Conservation (phyloP, 352 stramenopile species). For the Phytophthora colocasiae region DNA sequence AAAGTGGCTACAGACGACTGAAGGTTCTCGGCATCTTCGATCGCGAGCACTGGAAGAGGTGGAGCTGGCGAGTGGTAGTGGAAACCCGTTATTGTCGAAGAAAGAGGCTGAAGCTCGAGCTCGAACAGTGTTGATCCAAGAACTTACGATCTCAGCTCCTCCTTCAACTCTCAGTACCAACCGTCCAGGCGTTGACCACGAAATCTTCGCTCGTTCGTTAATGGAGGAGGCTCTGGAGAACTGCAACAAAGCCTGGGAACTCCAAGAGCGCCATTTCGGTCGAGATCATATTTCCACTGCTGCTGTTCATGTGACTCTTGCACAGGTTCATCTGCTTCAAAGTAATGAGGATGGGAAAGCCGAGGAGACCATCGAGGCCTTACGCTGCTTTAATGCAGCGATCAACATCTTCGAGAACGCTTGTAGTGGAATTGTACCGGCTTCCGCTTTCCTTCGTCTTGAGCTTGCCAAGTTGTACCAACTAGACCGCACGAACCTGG, state of each 20-base stretch:
- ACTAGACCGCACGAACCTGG: slow-evolving; percentile 30
- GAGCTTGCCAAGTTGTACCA: slow-evolving; percentile 67
- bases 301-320: slow-evolving; percentile 56
- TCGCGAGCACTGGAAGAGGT: slow-evolving; percentile 49
- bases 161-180: slow-evolving; percentile 14
- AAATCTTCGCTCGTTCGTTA: slow-evolving; percentile 33
- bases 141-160: slow-evolving; percentile 40
- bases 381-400: slow-evolving; percentile 54
- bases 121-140: slow-evolving; percentile 44
- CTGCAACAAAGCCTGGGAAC: slow-evolving; percentile 67
- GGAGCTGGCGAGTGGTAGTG: slow-evolving; percentile 30
- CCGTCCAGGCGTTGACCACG: slow-evolving; percentile 12
- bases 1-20: slow-evolving; percentile 56
- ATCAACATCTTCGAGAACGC: slow-evolving; percentile 63
- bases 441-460: slow-evolving; percentile 64
- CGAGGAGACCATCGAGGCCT: slow-evolving; percentile 42
- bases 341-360: slow-evolving; percentile 9
- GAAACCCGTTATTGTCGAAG: slow-evolving; percentile 44
- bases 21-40: slow-evolving; percentile 53
- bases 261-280: slow-evolving; percentile 61
- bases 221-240: slow-evolving; percentile 75
- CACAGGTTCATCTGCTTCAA: slow-evolving; percentile 57
- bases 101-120: slow-evolving; percentile 61
- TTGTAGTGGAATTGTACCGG: slow-evolving; percentile 62
- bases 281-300: slow-evolving; percentile 62